These are phyloP conservation scores for Mycena amicta DNA, from an alignment of 768 basidiomycete genomes.

Conservation along the genomic window DNA sequence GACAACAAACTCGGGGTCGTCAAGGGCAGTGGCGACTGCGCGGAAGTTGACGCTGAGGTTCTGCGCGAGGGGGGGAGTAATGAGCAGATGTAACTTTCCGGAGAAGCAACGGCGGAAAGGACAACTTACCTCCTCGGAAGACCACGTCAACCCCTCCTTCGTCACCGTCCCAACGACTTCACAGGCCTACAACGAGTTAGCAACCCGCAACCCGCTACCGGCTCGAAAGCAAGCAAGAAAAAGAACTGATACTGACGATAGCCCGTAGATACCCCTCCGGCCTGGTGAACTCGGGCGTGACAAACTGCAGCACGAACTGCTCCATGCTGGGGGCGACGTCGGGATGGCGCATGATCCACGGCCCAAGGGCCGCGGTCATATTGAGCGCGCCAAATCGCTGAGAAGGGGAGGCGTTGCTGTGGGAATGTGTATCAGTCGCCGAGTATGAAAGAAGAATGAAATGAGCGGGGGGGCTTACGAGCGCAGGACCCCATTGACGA, in stretches of 20 bases:
- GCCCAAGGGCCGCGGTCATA: slow-evolving; percentile 75
- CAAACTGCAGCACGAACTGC: slow-evolving; percentile 71
- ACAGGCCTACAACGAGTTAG: slow-evolving; percentile 54
- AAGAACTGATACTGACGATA: slow-evolving; percentile 66
- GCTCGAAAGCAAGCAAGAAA: slow-evolving; percentile 3
- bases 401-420: slow-evolving; percentile 48
- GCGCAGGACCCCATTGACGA: slow-evolving; percentile 74
- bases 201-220: no score
- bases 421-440: no score
- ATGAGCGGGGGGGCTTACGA: slow-evolving; percentile 45
- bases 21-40: slow-evolving; percentile 66
- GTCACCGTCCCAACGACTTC: slow-evolving; percentile 79
- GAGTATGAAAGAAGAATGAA: not conserved
- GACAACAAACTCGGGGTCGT: slow-evolving; percentile 81
- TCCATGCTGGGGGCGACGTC: slow-evolving; percentile 79
- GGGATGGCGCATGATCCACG: slow-evolving; percentile 83
- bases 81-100: not conserved
- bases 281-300: slow-evolving; percentile 71
- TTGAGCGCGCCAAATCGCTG: slow-evolving; percentile 86
- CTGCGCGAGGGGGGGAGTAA: slow-evolving; percentile 44
- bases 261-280: slow-evolving; percentile 75
- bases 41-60: slow-evolving; percentile 65
- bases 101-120: slow-evolving; percentile 3
- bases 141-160: slow-evolving; percentile 70
- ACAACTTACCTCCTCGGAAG: slow-evolving; percentile 55